Evolutionary conservation across 352 stramenopile species (phyloP).

Genomic region (Globisporangium takayamanum): DNA sequence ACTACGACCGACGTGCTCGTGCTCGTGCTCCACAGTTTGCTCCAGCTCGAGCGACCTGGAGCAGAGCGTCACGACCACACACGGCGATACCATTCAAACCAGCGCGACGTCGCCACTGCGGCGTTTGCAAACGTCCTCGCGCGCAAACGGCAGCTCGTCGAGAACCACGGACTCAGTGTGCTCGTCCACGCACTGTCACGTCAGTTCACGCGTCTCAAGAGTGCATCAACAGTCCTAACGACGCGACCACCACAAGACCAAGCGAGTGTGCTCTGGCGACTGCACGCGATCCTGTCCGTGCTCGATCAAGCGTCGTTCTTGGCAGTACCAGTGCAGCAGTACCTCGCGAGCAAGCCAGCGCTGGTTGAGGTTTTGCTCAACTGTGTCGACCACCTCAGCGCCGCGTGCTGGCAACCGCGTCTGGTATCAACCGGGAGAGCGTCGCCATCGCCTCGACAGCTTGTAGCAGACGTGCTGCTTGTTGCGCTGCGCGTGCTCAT

Average conservation of each 20-base stretch:
- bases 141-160: conserved; percentile 36
- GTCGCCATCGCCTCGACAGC: conserved; percentile 16
- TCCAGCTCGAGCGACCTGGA: conserved; percentile 26
- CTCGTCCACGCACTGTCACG: conserved; percentile 16
- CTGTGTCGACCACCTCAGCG: conserved; percentile 28
- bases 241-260: conserved; percentile 10
- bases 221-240: not conserved
- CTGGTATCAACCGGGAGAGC: conserved; percentile 11
- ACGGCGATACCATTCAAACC: not conserved
- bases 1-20: conserved; percentile 25
- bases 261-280: conserved; percentile 23
- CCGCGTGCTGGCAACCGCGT: conserved; percentile 26
- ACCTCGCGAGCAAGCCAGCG: conserved; percentile 27
- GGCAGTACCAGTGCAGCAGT: conserved; percentile 32
- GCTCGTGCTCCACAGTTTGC: conserved; percentile 33
- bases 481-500: conserved; percentile 53
- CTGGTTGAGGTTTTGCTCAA: conserved; percentile 37
- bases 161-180: conserved; percentile 28
- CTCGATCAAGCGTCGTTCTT: conserved; percentile 70
- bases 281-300: conserved; percentile 42
- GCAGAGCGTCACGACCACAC: conserved; percentile 4
- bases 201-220: conserved; percentile 3
- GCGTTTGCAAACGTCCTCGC: conserved; percentile 22
- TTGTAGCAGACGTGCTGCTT: conserved; percentile 38
- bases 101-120: conserved; percentile 9